These are phyloP conservation scores for Irpex sp. DNA, from an alignment of 1,284 basidiomycete species.

Conservation along the genomic window DNA sequence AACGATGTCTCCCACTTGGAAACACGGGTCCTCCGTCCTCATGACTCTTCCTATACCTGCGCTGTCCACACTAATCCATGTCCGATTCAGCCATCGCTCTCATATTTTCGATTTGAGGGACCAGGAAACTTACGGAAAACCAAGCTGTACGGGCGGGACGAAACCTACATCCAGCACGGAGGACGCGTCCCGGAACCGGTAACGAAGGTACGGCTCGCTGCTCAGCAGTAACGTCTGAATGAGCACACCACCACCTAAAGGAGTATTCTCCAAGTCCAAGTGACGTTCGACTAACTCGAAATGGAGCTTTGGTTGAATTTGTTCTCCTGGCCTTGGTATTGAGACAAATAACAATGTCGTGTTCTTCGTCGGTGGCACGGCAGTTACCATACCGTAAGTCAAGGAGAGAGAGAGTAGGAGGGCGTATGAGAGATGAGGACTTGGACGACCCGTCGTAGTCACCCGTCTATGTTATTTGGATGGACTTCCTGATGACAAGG, in stretches of 20 bases:
- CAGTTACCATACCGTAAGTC: background rate
- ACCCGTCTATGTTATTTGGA: background rate
- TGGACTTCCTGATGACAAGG: background rate
- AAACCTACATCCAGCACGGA: background rate
- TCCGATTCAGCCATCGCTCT: no score
- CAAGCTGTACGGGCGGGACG: conserved; percentile 3
- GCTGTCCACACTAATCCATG: conserved; percentile 11
- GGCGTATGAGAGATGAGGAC: background rate
- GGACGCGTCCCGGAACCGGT: conserved; percentile 22
- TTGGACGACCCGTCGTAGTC: background rate
- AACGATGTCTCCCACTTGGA: conserved; percentile 40
- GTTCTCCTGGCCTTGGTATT: background rate
- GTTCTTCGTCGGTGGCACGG: conserved; percentile 8
- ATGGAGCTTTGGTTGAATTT: conserved; percentile 3
- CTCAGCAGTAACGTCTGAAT: conserved; percentile 30
- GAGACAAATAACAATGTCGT: conserved; percentile 6
- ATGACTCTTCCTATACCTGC: conserved; percentile 38
- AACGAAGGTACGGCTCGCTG: conserved; percentile 35
- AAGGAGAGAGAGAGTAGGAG: background rate
- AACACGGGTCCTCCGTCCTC: conserved; percentile 34
- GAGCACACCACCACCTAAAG: conserved; percentile 34
- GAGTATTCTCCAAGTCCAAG: conserved; percentile 34
- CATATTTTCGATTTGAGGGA: background rate
- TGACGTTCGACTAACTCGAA: conserved; percentile 5
- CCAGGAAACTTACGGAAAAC: conserved; percentile 13